Conservation (phyloP, 495 filamentous ascomycete genomes). For the Neurospora sp. region DNA sequence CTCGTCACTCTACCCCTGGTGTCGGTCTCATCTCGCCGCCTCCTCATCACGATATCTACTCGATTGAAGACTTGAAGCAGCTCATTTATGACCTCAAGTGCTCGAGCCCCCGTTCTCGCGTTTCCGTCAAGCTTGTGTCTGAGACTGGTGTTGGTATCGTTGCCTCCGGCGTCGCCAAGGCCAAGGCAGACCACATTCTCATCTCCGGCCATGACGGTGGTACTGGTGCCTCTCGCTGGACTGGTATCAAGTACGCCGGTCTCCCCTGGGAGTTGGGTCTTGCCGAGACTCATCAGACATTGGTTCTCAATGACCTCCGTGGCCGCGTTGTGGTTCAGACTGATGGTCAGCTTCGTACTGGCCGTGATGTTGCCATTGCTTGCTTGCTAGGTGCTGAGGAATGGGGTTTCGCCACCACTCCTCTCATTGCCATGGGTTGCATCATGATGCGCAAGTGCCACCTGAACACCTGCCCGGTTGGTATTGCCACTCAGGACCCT, state of each 20-base stretch:
- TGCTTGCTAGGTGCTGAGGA: slow-evolving; percentile 96
- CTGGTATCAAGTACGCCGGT: slow-evolving; percentile 98
- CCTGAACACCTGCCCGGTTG: slow-evolving; percentile 87
- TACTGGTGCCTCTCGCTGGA: slow-evolving; percentile 97
- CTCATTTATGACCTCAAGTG: slow-evolving; percentile 98
- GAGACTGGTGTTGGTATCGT: slow-evolving; percentile 98
- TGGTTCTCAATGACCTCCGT: slow-evolving; percentile 96
- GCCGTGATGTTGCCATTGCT: slow-evolving; percentile 91
- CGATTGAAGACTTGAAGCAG: slow-evolving; percentile 97
- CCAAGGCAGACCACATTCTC: slow-evolving; percentile 94
- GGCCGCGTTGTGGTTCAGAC: slow-evolving; percentile 97
- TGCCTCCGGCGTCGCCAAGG: slow-evolving; percentile 96
- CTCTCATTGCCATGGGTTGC: slow-evolving; percentile 94
- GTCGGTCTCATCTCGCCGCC: slow-evolving; percentile 98
- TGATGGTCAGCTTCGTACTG: slow-evolving; percentile 90
- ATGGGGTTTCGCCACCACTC: slow-evolving; percentile 96
- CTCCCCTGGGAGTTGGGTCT: slow-evolving; percentile 97
- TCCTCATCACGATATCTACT: slow-evolving; percentile 99
- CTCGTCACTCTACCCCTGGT: slow-evolving; percentile 95
- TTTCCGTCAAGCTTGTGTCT: slow-evolving; percentile 98
- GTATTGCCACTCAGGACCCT: slow-evolving; percentile 94
- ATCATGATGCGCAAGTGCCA: slow-evolving; percentile 85
- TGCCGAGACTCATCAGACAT: slow-evolving; percentile 94
- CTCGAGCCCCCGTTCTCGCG: slow-evolving; percentile 84
- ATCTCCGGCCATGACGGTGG: slow-evolving; percentile 98